These are phyloP conservation scores for Choanephora cucurbitarum DNA, from an alignment of 371 early-diverging fungal genomes.

Conservation along the genomic window DNA sequence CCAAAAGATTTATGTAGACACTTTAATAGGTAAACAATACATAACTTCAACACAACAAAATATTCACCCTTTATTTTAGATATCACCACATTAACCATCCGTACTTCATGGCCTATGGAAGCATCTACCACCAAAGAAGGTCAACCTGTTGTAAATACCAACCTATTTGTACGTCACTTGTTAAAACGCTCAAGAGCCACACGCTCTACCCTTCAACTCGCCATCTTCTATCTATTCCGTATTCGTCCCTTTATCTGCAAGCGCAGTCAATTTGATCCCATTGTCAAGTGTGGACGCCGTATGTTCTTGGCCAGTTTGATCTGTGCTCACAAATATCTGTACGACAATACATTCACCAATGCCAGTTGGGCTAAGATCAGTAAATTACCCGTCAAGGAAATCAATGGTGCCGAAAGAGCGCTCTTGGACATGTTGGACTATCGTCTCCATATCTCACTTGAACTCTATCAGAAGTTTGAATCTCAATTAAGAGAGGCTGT, in stretches of 20 bases:
- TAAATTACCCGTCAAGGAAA: constrained; percentile 68
- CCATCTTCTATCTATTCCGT: constrained; percentile 71
- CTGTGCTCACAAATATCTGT: constrained; percentile 78
- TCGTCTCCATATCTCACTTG: constrained; percentile 64
- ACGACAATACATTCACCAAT: constrained; percentile 82
- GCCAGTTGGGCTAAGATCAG: constrained; percentile 82
- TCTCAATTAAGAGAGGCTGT: constrained; percentile 27
- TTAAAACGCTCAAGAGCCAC: constrained; percentile 78
- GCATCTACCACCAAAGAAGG: constrained; percentile 35
- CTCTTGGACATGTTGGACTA: constrained; percentile 76
- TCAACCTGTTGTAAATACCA: constrained; percentile 62
- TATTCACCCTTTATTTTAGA: no score
- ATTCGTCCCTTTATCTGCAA: constrained; percentile 49
- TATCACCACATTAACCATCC: constrained; percentile 56
- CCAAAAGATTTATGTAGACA: constrained; percentile 43
- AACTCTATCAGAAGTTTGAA: constrained; percentile 45
- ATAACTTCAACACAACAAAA: no score
- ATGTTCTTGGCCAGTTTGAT: constrained; percentile 83
- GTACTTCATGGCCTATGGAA: constrained; percentile 39
- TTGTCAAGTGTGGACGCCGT: constrained; percentile 69
- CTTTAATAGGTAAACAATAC: constrained; percentile 42
- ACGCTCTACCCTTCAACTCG: constrained; percentile 78
- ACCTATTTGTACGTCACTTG: constrained; percentile 74
- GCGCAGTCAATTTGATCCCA: constrained; percentile 37
- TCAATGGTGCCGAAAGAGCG: constrained; percentile 72